phyloP scores from a whole-genome alignment of 305 asterid genomes.

The Solanum hybrid region DNA sequence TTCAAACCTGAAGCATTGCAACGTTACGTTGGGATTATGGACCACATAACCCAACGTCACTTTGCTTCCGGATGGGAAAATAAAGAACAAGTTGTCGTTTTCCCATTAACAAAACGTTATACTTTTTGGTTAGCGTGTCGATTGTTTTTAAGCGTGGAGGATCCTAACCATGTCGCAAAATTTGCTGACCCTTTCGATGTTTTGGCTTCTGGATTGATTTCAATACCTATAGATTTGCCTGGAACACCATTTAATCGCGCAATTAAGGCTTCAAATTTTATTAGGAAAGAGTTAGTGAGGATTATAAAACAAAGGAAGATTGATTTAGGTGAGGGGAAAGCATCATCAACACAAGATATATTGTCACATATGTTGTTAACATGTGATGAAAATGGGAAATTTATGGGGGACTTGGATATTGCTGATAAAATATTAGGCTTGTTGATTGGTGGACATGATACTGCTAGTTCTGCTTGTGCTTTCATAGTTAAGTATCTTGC shows the following conservation, averaged over 20 bases:
- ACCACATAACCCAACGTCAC: constrained; percentile 47
- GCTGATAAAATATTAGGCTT: constrained; percentile 30
- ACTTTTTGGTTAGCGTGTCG: constrained; percentile 72
- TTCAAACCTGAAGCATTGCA: constrained; percentile 60
- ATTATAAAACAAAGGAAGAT: constrained; percentile 49
- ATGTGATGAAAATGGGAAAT: constrained; percentile 54
- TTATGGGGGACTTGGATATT: constrained; percentile 47
- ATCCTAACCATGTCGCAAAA: constrained; percentile 39
- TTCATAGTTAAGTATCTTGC: constrained; percentile 66
- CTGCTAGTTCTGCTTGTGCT: constrained; percentile 79
- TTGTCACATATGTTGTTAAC: constrained; percentile 66
- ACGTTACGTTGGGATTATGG: constrained; percentile 67
- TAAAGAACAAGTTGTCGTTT: constrained; percentile 31
- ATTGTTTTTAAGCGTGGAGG: constrained; percentile 57
- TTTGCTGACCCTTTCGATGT: constrained; percentile 45
- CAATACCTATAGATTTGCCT: constrained; percentile 66
- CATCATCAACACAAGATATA: constrained; percentile 52
- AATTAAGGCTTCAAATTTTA: constrained; percentile 45
- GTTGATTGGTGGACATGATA: constrained; percentile 76
- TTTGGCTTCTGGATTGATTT: constrained; percentile 45
- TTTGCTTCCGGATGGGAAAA: constrained; percentile 57
- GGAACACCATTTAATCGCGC: constrained; percentile 65
- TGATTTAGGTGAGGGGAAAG: constrained; percentile 55
- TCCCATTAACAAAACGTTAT: constrained; percentile 50
- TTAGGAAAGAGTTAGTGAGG: constrained; percentile 36